These are phyloP conservation scores for Aspergillus sclerotialis DNA, from an alignment of 2,329 filamentous ascomycete genomes.

Conservation along the genomic window DNA sequence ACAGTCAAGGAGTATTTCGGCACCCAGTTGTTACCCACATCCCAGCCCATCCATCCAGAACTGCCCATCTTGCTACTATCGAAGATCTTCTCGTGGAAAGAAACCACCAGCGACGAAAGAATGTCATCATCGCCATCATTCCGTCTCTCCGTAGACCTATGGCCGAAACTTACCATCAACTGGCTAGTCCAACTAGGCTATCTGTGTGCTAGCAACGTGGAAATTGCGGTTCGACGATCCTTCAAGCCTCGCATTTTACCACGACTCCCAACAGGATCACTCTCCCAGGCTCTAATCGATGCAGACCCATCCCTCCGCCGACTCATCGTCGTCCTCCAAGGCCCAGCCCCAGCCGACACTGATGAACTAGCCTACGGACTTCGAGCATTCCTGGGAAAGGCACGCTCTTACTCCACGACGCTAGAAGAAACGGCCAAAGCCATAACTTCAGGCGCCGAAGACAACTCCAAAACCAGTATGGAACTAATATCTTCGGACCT, in stretches of 20 bases:
- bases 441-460: constrained; percentile 23
- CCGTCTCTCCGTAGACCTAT: constrained; percentile 26
- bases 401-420: constrained; percentile 25
- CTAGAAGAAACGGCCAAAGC: constrained; percentile 27
- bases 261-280: constrained; percentile 30
- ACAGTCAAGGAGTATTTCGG: constrained; percentile 25
- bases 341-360: constrained; percentile 26
- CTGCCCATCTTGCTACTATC: constrained; percentile 31
- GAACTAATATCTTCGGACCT: too few relatives aligned
- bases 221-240: constrained; percentile 30
- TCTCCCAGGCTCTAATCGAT: constrained; percentile 33
- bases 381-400: constrained; percentile 33
- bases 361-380: constrained; percentile 35
- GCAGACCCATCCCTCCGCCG: constrained; percentile 32
- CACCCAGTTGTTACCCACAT: constrained; percentile 15
- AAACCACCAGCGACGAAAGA: constrained; percentile 14
- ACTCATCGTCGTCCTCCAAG: constrained; percentile 31
- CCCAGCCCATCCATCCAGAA: constrained; percentile 28
- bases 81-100: constrained; percentile 29
- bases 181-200: constrained; percentile 37
- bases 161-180: constrained; percentile 31
- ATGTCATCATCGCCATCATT: constrained; percentile 17
- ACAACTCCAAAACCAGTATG: constrained; percentile 15
- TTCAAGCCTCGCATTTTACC: constrained; percentile 29
- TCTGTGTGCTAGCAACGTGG: constrained; percentile 32